Base-by-base conservation (phyloP, 2,329 filamentous ascomycete species). In the Fusarium cicatricum region DNA sequence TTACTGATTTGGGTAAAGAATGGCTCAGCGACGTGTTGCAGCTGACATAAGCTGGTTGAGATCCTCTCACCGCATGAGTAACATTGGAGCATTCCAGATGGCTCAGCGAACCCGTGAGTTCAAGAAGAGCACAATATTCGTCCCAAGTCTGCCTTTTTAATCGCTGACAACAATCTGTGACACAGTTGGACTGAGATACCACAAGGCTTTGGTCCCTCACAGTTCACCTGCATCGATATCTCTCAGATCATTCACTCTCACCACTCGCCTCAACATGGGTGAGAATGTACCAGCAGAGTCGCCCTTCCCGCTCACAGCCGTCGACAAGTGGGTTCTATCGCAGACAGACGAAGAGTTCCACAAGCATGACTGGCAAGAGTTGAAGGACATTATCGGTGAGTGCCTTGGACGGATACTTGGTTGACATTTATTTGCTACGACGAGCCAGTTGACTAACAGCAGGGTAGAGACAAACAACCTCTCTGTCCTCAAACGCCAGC, bases 401-500 rank as follows among this genome's bases (percentile, higher is more conserved):
- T 62, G 33, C 11, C 40, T 17, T 55, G 40, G n/a, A 39, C 34
- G 36, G 36, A 21, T 17, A 33, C 36, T 53, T 42, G n/a, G 33
- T 44, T 23, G 11, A 28, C 14, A 37, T 36, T 17, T 33, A 36
- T 29, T 15, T 19, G 37, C 43, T 47, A n/a, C 31, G 45, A 26
- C 31, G 23, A 38, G 28, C 19, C 15, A 38, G 36, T 29, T 31
- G 36, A 56, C 57, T 70, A 36, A 71, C 46, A 53, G 28, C 15
- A 28, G 16, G 26, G 16, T 34, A 85, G 79, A 74, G 45, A 75
- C 71, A 46, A 88, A 88, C 69, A 77, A 88, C 31, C 87, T 97
- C 55, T 85, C 90, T 59, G 80, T 84, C 19, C 88, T 97, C 65
- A 91, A 91, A 71, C 85, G 94, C 32, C 86, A 88, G 53, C 92